Percentiles rank a stretch among this genome's conserved stretches.
Evolutionary conservation across 163 green algal species (phyloP).

Genomic region (Scenedesmus sp.): DNA sequence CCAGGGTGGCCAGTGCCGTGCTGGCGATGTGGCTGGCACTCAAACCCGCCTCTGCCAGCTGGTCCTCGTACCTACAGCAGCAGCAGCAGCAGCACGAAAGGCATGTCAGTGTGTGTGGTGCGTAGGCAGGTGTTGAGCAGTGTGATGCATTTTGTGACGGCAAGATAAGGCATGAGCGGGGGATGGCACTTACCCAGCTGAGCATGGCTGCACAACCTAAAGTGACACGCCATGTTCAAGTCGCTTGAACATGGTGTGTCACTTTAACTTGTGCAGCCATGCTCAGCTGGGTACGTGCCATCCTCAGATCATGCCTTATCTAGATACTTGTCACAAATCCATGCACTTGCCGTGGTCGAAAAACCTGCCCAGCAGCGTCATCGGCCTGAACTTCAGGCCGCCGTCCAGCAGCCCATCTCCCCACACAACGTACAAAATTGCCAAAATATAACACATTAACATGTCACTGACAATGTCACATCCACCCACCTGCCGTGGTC

Average conservation of each 20-base stretch:
- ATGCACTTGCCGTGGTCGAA: conserved; percentile 95
- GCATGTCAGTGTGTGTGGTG: no score
- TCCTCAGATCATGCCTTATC: not conserved
- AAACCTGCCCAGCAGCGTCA: conserved; percentile 97
- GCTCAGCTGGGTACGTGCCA: no score
- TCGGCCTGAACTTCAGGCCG: conserved; percentile 94
- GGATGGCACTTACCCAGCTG: no score
- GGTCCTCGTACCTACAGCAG: conserved; percentile 77
- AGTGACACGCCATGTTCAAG: no score
- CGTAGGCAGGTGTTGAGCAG: not conserved
- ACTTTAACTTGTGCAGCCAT: no score
- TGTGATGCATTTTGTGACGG: not conserved
- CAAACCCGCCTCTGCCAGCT: conserved; percentile 94
- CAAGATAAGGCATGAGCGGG: no score
- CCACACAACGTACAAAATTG: not conserved
- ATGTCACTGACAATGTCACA: not conserved
- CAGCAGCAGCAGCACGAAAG: not conserved
- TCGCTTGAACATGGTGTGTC: no score
- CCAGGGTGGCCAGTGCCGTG: conserved; percentile 87
- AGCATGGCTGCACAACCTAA: no score
- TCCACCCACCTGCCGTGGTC: conserved; percentile 87
- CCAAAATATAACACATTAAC: no score
- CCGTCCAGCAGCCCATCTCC: conserved; percentile 93
- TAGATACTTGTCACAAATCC: conserved; percentile 70
- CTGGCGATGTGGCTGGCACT: conserved; percentile 90